Percentiles rank a stretch among this genome's conserved stretches.
Evolutionary conservation across 2,329 filamentous ascomycete genomes (phyloP).

Genomic region (Fusarium sp.): DNA sequence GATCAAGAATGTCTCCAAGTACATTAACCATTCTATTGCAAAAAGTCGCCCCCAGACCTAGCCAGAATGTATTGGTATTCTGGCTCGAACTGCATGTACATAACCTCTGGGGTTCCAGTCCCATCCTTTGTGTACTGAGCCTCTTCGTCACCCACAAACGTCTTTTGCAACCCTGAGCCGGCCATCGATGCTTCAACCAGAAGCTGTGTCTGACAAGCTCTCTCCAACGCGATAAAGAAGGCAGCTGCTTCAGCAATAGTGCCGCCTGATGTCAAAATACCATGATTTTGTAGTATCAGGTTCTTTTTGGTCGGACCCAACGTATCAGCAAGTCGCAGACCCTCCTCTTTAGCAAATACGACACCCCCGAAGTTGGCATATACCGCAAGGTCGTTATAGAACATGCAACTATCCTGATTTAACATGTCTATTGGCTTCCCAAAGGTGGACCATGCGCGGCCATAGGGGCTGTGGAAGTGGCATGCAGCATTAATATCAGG

Average conservation of each 20-base stretch:
- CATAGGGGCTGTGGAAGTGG: not conserved
- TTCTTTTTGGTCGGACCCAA: not conserved
- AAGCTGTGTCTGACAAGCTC: not conserved
- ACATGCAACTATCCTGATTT: not conserved
- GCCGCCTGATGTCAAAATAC: not conserved
- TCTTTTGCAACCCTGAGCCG: not conserved
- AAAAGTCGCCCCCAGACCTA: not conserved
- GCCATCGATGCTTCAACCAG: not conserved
- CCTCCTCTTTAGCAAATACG: not conserved
- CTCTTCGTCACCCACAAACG: not conserved
- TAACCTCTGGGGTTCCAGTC: not conserved
- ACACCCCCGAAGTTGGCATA: not conserved
- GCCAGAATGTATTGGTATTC: not conserved
- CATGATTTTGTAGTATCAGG: not conserved
- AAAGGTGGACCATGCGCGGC: not conserved
- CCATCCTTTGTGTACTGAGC: not conserved
- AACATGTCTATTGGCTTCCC: not conserved
- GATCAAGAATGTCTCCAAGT: too few species aligned
- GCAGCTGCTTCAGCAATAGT: not conserved
- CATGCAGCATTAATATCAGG: not conserved
- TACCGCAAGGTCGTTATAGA: not conserved
- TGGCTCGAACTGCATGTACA: not conserved
- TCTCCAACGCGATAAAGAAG: not conserved
- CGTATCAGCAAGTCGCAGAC: not conserved
- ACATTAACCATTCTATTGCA: not conserved